phyloP scores from a whole-genome alignment of 2,329 filamentous ascomycete genomes.

The Cytospora mali region DNA sequence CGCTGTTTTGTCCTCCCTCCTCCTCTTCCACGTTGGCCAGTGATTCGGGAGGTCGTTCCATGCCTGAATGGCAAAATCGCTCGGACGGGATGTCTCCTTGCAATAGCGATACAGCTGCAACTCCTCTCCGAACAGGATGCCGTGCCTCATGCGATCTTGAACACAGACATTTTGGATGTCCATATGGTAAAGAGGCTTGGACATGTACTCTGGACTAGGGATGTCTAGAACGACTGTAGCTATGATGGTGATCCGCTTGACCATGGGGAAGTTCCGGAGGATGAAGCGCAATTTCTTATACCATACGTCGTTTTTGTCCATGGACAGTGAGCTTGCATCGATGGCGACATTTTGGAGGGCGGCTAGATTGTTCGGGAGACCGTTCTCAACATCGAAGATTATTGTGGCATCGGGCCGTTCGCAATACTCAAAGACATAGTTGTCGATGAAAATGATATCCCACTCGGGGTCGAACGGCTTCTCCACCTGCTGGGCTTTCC shows the following conservation, averaged over 20 bases:
- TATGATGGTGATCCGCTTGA: slow-evolving; percentile 11
- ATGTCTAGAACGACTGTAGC: slow-evolving; percentile 12
- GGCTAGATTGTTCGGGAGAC: neutral
- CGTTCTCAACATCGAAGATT: neutral
- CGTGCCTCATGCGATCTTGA: slow-evolving; percentile 14
- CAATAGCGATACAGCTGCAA: neutral
- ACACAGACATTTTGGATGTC: slow-evolving; percentile 10
- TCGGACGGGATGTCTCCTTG: slow-evolving; percentile 3
- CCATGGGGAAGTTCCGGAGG: slow-evolving; percentile 2
- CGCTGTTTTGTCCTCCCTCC: neutral
- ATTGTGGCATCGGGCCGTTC: slow-evolving; percentile 11
- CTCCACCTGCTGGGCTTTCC: neutral
- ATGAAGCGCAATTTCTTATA: slow-evolving; percentile 23
- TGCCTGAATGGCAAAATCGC: slow-evolving; percentile 18
- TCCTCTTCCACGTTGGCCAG: slow-evolving; percentile 17
- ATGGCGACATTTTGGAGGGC: slow-evolving; percentile 19
- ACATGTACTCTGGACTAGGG: neutral
- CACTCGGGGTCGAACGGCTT: neutral
- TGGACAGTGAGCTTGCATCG: slow-evolving; percentile 15
- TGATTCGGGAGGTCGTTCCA: slow-evolving; percentile 13
- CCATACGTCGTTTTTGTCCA: slow-evolving; percentile 19
- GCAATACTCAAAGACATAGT: slow-evolving; percentile 22
- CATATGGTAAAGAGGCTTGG: neutral
- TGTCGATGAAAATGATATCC: slow-evolving; percentile 23
- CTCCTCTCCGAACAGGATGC: slow-evolving; percentile 12